These are phyloP conservation scores for Ambispora gerdemannii DNA, from an alignment of 192 early-diverging fungal species.

Conservation along the genomic window DNA sequence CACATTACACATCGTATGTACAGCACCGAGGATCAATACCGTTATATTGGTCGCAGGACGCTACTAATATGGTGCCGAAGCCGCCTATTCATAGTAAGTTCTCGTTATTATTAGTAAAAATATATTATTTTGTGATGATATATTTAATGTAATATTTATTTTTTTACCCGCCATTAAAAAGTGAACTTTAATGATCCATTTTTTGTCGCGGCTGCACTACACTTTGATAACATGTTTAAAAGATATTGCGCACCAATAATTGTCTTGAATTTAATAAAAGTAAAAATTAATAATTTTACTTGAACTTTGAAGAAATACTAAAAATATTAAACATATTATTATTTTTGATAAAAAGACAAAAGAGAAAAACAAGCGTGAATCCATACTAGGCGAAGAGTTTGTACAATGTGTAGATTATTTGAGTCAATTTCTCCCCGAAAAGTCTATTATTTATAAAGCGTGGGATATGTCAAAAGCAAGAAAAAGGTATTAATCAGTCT, in stretches of 20 bases:
- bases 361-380: constrained; percentile 87
- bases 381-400: constrained; percentile 82
- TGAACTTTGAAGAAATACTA: neutral
- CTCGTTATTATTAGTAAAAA: neutral
- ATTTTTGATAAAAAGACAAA: constrained; percentile 53
- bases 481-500: constrained; percentile 70
- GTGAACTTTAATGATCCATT: constrained; percentile 91
- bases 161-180: constrained; percentile 23
- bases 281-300: constrained; percentile 14
- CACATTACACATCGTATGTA: constrained; percentile 87
- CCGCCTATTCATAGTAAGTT: constrained; percentile 74
- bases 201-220: constrained; percentile 84
- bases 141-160: neutral
- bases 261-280: constrained; percentile 94
- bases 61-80: constrained; percentile 88
- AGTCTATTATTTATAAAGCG: constrained; percentile 83
- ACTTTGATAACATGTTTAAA: constrained; percentile 89
- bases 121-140: neutral
- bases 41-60: constrained; percentile 92
- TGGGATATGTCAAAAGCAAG: constrained; percentile 99
- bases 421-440: constrained; percentile 83
- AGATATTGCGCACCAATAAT: constrained; percentile 91
- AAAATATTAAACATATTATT: neutral
- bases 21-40: constrained; percentile 98
- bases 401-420: constrained; percentile 77